Base-by-base conservation (phyloP, 2,329 filamentous ascomycete genomes). In the Penicillium sp. region DNA sequence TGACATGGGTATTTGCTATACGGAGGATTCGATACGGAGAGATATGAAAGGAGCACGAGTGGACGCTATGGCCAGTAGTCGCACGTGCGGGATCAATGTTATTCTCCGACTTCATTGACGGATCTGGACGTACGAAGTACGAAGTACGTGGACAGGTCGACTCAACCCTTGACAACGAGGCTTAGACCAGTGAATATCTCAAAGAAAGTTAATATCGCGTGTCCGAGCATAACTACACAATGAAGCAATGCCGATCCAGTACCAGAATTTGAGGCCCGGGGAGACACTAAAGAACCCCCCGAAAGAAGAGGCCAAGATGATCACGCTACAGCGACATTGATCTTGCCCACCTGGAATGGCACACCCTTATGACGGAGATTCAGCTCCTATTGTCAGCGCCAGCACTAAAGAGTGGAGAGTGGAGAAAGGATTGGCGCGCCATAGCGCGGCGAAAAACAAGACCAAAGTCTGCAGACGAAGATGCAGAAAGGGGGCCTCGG, bases 341-440 rank as follows among this genome's bases (percentile, higher is more conserved):
- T 13, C 28, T 13, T 35, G 23, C 36, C 44, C 47, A 52, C 46
- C 36, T 29, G 31, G 28, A 36, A 23, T 34, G 31, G 28, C 22
- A n/a, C n/a, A n/a, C n/a, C n/a, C n/a, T n/a, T n/a, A n/a, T n/a
- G n/a, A n/a, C n/a, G n/a, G n/a, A n/a, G n/a, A n/a, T 24, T 35
- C 35, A 5, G 16, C 31, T 34, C 31, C 16, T 34, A 34, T 34
- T 34, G 18, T 34, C 31, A 18, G 34, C 35, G 24, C 18, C 36
- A 26, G 23, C 4, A 4, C 29, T 31, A 24, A 28, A 35, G 18
- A n/a, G 34, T 16, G 28, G 42, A 32, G 35, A 24, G 46, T 51
- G 49, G 49, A 31, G 49, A 46, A 44, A 3, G 32, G 46, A 44
- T 49, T 49, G 34, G 39, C 47, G 41, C 44, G 36, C 13, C 24